Base-by-base conservation (phyloP, 164 flowering plant genomes). In the Macadamia tetraphylla region DNA sequence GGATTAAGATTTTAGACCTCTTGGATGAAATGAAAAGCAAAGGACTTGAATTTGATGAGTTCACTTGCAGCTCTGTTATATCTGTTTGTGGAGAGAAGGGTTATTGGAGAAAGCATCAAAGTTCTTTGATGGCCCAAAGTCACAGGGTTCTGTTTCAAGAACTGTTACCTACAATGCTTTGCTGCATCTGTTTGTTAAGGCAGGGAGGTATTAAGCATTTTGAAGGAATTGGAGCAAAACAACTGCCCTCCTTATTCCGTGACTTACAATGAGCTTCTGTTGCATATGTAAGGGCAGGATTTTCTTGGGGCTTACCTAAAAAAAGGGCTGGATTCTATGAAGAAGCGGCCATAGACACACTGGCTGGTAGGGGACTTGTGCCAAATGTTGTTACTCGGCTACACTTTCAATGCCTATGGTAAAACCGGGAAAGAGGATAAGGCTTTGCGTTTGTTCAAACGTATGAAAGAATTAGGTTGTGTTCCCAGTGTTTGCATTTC, bases 1-100 rank as follows among this genome's bases (percentile, higher is more conserved):
- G 95, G 97, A 68, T 75, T 74, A 81, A 81, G 53, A 82, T 93
- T 72, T 64, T 86, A 46, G 73, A 61, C 9, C 81, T 93, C 18
- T 76, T 94, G 74, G 87, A 87, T 80, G 97, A 91, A 71, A 94
- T 94, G 86, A 81, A 65, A 64, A 79, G 74, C 61, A 66, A 73
- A 60, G 89, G 91, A 49, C 82, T 91, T 55, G 78, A 79, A 32
- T 87, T 86, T 58, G 98, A 94, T 76, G 97, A 94, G 65, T 91
- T 91, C 65, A 94, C 97, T 68, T 89, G 91, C 55, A 91, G 98
- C 60, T 91, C 97, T 13, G 97, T 94, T 66, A 78, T 94, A 73
- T 81, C 98, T 12, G 96, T 97, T 30, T 94, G 92, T 79, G 94
- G 31, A 82, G 97, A 68, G 96, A 93, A 68, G 98, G 98, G 9